Evolutionary conservation across 1,284 basidiomycete genomes (phyloP).

Genomic region (Apiotrichum brassicae): DNA sequence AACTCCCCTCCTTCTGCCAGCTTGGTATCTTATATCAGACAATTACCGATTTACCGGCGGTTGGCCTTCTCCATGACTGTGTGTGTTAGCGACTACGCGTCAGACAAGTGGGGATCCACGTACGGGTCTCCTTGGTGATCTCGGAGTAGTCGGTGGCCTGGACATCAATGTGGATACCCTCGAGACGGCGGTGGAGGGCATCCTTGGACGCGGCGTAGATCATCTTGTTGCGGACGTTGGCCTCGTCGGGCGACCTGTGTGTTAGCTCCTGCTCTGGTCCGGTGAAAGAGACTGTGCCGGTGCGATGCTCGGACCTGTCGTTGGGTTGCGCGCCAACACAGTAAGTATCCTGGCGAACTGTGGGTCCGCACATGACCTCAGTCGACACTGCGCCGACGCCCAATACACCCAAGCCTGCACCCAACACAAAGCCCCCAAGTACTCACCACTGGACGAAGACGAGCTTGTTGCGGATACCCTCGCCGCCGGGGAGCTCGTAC

Average conservation of each 20-base stretch:
- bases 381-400: too few relatives aligned
- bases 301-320: too few relatives aligned
- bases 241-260: conserved; percentile 75
- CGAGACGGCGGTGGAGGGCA: conserved; percentile 64
- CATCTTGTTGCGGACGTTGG: conserved; percentile 93
- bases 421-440: too few relatives aligned
- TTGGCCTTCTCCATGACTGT: conserved; percentile 38
- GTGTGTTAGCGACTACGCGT: not conserved
- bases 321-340: too few relatives aligned
- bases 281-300: too few relatives aligned
- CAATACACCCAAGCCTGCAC: too few relatives aligned
- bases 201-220: conserved; percentile 88
- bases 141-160: conserved; percentile 82
- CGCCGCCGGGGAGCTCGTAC: conserved; percentile 68
- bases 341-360: too few relatives aligned
- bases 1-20: too few relatives aligned
- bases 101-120: conserved; percentile 39
- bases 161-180: conserved; percentile 55
- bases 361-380: too few relatives aligned
- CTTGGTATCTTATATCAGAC: not conserved
- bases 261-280: too few relatives aligned
- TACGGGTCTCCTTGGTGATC: conserved; percentile 68
- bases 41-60: conserved; percentile 27
- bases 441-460: conserved; percentile 72
- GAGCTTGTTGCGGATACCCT: conserved; percentile 84